phyloP scores from a whole-genome alignment of 2,329 filamentous ascomycete genomes.

The Fusarium guadeloupense region DNA sequence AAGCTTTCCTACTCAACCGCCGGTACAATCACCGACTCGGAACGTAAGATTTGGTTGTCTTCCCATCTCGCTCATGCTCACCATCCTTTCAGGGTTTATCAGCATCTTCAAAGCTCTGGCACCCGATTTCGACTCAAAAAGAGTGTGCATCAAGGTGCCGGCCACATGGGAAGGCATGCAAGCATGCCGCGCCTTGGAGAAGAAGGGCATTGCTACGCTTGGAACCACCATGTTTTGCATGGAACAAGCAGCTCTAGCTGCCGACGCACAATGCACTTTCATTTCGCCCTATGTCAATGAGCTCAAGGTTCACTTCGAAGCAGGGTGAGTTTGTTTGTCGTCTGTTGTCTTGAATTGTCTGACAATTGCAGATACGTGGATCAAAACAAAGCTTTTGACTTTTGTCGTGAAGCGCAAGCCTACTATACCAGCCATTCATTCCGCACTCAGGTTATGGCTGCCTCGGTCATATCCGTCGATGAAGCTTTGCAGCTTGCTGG shows the following conservation, averaged over 20 bases:
- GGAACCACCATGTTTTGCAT: slow-evolving; percentile 71
- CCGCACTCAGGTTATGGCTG: slow-evolving; percentile 63
- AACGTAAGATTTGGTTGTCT: slow-evolving; percentile 50
- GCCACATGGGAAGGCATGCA: slow-evolving; percentile 70
- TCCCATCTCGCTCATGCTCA: neutral
- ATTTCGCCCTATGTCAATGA: slow-evolving; percentile 74
- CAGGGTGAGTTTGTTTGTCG: slow-evolving; percentile 48
- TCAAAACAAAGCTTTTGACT: slow-evolving; percentile 58
- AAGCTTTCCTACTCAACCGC: slow-evolving; percentile 60
- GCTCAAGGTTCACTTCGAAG: slow-evolving; percentile 68
- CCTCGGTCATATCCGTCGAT: slow-evolving; percentile 64
- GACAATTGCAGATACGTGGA: slow-evolving; percentile 55
- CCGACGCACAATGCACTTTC: slow-evolving; percentile 66
- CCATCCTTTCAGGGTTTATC: slow-evolving; percentile 55
- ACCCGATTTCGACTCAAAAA: slow-evolving; percentile 51
- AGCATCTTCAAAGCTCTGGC: slow-evolving; percentile 37
- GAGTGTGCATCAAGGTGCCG: slow-evolving; percentile 71
- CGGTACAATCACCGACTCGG: slow-evolving; percentile 60
- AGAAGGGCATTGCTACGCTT: slow-evolving; percentile 64
- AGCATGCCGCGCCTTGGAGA: slow-evolving; percentile 65
- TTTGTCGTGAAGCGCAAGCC: slow-evolving; percentile 61
- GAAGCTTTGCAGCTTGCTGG: slow-evolving; percentile 69
- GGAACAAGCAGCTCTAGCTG: slow-evolving; percentile 67
- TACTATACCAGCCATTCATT: slow-evolving; percentile 57
- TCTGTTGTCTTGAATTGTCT: neutral